phyloP scores from a whole-genome alignment of 2,329 filamentous ascomycete genomes.

The Apiospora kogelbergensis region DNA sequence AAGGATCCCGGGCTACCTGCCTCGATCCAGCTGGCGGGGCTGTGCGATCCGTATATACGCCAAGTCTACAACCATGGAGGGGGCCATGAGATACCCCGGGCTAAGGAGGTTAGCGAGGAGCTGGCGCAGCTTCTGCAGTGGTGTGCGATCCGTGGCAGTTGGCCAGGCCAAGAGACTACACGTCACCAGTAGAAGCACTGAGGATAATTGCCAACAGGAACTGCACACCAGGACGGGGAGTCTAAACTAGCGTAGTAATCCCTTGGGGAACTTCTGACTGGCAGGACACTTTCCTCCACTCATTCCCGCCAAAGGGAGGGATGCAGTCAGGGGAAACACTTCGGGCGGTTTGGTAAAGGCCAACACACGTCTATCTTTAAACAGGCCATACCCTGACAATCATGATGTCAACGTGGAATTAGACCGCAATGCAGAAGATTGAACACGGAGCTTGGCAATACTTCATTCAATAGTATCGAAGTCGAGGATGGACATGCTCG shows the following conservation, averaged over 20 bases:
- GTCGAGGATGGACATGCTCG: too few relatives aligned
- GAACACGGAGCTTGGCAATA: too few relatives aligned
- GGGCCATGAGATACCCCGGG: conserved; percentile 20
- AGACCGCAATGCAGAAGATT: too few relatives aligned
- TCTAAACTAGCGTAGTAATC: too few relatives aligned
- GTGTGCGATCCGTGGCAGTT: conserved; percentile 24
- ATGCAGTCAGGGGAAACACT: too few relatives aligned
- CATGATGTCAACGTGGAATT: too few relatives aligned
- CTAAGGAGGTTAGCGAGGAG: conserved; percentile 17
- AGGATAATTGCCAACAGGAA: background rate
- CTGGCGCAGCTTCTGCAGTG: conserved; percentile 23
- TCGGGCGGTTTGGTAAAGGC: too few relatives aligned
- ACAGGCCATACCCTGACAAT: too few relatives aligned
- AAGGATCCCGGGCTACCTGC: conserved; percentile 25
- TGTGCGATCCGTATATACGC: conserved; percentile 31
- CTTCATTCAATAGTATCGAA: too few relatives aligned
- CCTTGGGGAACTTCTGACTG: background rate
- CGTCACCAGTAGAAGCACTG: background rate
- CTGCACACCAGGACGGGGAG: background rate
- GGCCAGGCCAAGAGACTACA: conserved; percentile 24
- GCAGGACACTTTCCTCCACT: background rate
- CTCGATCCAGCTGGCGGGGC: conserved; percentile 26
- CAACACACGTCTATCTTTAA: too few relatives aligned
- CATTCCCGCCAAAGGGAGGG: background rate
- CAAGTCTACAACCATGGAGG: conserved; percentile 24